Evolutionary conservation across 176 grass and related monocot species (phyloP).

Genomic region (Cenchrus fungigraminus): DNA sequence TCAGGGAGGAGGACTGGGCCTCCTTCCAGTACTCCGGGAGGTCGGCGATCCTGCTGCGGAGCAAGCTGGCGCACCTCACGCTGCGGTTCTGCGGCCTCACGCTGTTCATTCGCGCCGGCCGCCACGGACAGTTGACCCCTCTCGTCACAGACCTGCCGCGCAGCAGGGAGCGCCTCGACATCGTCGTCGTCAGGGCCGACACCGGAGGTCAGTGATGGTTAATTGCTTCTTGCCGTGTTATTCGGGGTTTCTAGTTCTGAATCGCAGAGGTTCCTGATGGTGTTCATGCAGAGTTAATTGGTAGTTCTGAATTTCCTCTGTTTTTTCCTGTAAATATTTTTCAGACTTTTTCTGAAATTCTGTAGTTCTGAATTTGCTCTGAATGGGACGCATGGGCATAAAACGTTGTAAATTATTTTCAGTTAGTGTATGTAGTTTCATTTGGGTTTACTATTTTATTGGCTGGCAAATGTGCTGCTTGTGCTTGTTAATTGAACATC

Average conservation of each 20-base stretch:
- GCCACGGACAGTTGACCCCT: constrained; percentile 3
- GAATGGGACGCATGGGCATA: not conserved
- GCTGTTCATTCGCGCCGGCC: constrained; percentile 15
- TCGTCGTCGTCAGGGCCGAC: not conserved
- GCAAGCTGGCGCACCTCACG: not conserved
- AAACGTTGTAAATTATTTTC: not conserved
- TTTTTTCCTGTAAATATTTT: not conserved
- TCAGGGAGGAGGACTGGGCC: constrained; percentile 14
- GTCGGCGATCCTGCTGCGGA: not conserved
- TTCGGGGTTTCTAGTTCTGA: not conserved
- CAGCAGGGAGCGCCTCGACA: constrained; percentile 14
- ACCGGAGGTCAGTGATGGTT: not conserved
- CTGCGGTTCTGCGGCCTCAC: not conserved
- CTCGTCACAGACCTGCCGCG: constrained; percentile 34
- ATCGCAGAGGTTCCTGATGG: not conserved
- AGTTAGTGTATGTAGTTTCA: no score
- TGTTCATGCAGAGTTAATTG: not conserved
- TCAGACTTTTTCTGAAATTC: not conserved
- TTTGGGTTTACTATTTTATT: no score
- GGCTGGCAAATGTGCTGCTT: no score
- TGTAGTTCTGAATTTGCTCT: not conserved
- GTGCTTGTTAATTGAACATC: no score
- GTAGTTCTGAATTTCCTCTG: not conserved
- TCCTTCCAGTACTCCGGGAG: constrained; percentile 19
- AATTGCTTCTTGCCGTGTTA: not conserved